A percentile compares a stretch with the other conserved stretches of the same genome.
Evolutionary conservation across 2,329 filamentous ascomycete genomes (phyloP).

Genomic region (Venturia asperata): DNA sequence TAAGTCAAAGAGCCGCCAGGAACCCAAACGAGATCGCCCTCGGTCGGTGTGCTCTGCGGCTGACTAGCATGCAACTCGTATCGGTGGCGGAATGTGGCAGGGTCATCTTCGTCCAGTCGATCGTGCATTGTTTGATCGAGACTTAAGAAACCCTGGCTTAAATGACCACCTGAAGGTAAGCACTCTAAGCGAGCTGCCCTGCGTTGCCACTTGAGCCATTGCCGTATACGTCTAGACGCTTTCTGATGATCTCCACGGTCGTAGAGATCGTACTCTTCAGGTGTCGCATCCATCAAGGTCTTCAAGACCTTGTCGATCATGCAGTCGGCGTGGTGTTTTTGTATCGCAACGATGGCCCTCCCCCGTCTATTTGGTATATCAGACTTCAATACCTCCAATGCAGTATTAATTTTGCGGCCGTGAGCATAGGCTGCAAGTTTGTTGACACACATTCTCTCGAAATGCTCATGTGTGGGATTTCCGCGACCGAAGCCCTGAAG

Average conservation of each 20-base stretch:
- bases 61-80: neutral
- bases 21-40: neutral
- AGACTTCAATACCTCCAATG: neutral
- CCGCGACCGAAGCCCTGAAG: neutral
- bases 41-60: neutral
- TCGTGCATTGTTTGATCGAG: neutral
- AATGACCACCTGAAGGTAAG: neutral
- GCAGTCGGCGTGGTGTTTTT: neutral
- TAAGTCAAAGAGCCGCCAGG: conserved; percentile 1
- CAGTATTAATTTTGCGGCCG: neutral
- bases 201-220: neutral
- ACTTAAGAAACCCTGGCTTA: neutral
- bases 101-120: neutral
- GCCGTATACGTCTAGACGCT: neutral
- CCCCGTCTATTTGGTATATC: neutral
- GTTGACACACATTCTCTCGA: neutral
- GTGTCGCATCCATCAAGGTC: neutral
- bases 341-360: neutral
- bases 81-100: neutral
- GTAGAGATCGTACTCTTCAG: neutral
- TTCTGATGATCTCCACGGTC: neutral
- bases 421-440: neutral
- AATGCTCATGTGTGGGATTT: neutral
- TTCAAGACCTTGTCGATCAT: neutral
- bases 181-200: neutral